phyloP scores from a whole-genome alignment of 768 basidiomycete species.

The Krasilnikovozyma curviuscula region DNA sequence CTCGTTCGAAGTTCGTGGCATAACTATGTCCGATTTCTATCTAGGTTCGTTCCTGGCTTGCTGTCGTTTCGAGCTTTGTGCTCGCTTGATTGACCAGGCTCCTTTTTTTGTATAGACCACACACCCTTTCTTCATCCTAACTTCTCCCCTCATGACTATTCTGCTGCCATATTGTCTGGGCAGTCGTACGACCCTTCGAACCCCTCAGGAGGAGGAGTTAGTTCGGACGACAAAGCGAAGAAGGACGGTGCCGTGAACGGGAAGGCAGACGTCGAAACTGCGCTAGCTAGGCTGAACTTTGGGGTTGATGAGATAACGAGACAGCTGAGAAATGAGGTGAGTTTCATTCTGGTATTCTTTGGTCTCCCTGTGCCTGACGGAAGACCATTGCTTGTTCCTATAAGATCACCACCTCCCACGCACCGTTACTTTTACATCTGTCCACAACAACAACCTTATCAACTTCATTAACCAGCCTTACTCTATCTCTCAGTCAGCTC shows the following conservation, averaged over 20 bases:
- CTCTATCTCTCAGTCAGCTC: not conserved
- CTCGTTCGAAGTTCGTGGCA: no score
- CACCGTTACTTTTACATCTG: slow-evolving; percentile 37
- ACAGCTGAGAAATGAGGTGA: slow-evolving; percentile 66
- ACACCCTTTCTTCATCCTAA: slow-evolving; percentile 2
- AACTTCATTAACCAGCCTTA: not conserved
- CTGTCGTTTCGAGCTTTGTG: no score
- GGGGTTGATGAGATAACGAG: slow-evolving; percentile 81
- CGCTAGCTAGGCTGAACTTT: slow-evolving; percentile 66
- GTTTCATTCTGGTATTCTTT: slow-evolving; percentile 17
- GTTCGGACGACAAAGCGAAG: slow-evolving; percentile 5
- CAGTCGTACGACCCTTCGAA: slow-evolving; percentile 45
- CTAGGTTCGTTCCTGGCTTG: no score
- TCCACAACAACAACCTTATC: not conserved
- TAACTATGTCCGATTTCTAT: no score
- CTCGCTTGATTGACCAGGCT: not conserved
- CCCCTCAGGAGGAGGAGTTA: slow-evolving; percentile 14
- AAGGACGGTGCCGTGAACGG: slow-evolving; percentile 35
- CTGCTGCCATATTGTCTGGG: slow-evolving; percentile 52
- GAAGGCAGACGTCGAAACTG: slow-evolving; percentile 52
- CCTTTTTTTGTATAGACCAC: slow-evolving; percentile 6
- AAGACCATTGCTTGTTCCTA: not conserved
- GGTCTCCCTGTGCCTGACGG: not conserved
- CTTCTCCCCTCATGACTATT: slow-evolving; percentile 8
- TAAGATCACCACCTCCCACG: slow-evolving; percentile 66